Evolutionary conservation across 345 rosid genomes (phyloP), one percentile per base, ranked within the genome.

Genomic region (Lagerstroemia speciosa): DNA sequence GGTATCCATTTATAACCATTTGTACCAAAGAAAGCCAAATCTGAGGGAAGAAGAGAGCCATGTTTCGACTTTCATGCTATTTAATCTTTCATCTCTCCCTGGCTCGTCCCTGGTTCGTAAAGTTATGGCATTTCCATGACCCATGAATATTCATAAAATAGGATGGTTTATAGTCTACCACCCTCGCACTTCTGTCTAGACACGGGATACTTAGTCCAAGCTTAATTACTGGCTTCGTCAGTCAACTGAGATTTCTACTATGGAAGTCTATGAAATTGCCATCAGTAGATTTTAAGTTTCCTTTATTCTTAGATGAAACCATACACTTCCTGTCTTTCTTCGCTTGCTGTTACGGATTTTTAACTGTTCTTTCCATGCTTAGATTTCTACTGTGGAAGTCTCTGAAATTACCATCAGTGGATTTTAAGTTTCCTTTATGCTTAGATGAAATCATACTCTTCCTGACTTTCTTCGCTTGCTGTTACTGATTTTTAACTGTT

Each of bases 401-500:
- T 48, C 55, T 48, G 24, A 19, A 48, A 19, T 17, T 48, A 41
- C 17, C 17, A 41, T 41, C 11, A 16, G 19, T 48, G 0, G 55
- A 48, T 48, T 48, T 38, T 24, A 1, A 12, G 66, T 58, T 45
- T 24, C 63, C 3, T 67, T 70, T 27, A 19, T 4, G 20, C 19
- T 8, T 5, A 6, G 15, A 40, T 38, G 37, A 33, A 33, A 8
- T 64, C 27, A 11, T 12, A 32, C 69, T 6, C 10, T 38, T 37
- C 12, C 16, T 5, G 12, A 17, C 52, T 55, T 68, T 70, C 29
- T 71, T 62, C 64, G 14, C 52, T 67, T 20, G 55, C 0, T 26
- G 62, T 60, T 43, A 66, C 64, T 75, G 60, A 60, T 75, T 33
- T 57, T 15, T 43, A 40, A 43, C n/a, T 12, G 38, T 22, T 73